Evolutionary conservation across 306 rosid species (phyloP).

Genomic region (Castanospermum australe): DNA sequence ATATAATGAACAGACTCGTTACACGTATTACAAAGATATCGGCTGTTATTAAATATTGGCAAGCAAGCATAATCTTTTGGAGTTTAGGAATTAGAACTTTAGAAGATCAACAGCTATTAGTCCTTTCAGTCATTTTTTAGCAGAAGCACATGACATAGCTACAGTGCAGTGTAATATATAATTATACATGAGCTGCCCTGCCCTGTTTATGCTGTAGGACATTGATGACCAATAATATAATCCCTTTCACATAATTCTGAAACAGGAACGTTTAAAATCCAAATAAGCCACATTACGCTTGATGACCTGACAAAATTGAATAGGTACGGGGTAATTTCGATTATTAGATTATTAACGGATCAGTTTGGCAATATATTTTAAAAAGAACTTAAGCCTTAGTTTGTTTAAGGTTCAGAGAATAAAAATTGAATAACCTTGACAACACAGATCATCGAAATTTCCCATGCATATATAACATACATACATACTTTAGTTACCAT

Average conservation of each 20-base stretch:
- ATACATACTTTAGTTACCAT: not conserved
- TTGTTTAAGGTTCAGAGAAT: not conserved
- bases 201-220: not conserved
- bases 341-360: not conserved
- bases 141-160: not conserved
- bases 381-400: not conserved
- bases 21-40: not conserved
- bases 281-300: not conserved
- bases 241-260: not conserved
- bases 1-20: not conserved
- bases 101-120: not conserved
- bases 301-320: not conserved
- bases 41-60: not conserved
- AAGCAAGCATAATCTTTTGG: not conserved
- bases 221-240: not conserved
- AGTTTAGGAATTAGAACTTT: slow-evolving; percentile 6
- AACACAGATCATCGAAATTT: not conserved
- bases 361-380: too few species aligned
- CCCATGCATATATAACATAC: too few species aligned
- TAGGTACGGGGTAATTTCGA: not conserved
- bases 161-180: not conserved
- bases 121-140: slow-evolving; percentile 4
- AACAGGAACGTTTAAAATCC: not conserved
- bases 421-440: too few species aligned
- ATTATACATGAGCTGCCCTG: not conserved